phyloP scores from a whole-genome alignment of 2,329 filamentous ascomycete species.

The Xylaria hypoxylon region DNA sequence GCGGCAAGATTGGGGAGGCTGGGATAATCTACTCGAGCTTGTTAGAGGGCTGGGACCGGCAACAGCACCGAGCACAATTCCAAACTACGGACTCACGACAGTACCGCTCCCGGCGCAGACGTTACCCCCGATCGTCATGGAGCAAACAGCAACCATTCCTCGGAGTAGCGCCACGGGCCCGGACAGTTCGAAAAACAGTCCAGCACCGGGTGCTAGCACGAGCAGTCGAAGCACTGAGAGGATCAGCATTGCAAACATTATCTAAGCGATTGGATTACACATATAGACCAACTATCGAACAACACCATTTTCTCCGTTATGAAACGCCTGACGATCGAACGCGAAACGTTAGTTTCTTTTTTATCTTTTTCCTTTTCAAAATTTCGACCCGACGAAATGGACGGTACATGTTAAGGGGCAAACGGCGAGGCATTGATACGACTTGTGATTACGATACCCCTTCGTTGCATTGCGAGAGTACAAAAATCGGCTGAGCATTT shows the following conservation, averaged over 20 bases:
- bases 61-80: slow-evolving; percentile 44
- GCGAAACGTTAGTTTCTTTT: slow-evolving; percentile 34
- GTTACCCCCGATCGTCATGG: slow-evolving; percentile 51
- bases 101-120: slow-evolving; percentile 44
- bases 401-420: slow-evolving; percentile 29
- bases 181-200: slow-evolving; percentile 51
- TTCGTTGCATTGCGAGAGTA: slow-evolving; percentile 42
- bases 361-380: neutral
- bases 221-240: slow-evolving; percentile 57
- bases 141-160: slow-evolving; percentile 44
- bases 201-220: slow-evolving; percentile 44
- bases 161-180: slow-evolving; percentile 41
- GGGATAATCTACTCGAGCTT: slow-evolving; percentile 77
- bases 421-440: slow-evolving; percentile 38
- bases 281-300: slow-evolving; percentile 32
- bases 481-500: slow-evolving; percentile 32
- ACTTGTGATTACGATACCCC: slow-evolving; percentile 45
- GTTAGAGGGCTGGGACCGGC: slow-evolving; percentile 65
- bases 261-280: slow-evolving; percentile 45
- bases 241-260: slow-evolving; percentile 61
- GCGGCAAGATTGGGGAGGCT: slow-evolving; percentile 79
- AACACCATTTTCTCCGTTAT: slow-evolving; percentile 32
- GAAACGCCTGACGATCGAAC: slow-evolving; percentile 40
- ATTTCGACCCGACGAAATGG: slow-evolving; percentile 28
- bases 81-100: slow-evolving; percentile 41